These are phyloP conservation scores for Psilocybe subaeruginosa DNA, from an alignment of 768 basidiomycete species.

Conservation along the genomic window DNA sequence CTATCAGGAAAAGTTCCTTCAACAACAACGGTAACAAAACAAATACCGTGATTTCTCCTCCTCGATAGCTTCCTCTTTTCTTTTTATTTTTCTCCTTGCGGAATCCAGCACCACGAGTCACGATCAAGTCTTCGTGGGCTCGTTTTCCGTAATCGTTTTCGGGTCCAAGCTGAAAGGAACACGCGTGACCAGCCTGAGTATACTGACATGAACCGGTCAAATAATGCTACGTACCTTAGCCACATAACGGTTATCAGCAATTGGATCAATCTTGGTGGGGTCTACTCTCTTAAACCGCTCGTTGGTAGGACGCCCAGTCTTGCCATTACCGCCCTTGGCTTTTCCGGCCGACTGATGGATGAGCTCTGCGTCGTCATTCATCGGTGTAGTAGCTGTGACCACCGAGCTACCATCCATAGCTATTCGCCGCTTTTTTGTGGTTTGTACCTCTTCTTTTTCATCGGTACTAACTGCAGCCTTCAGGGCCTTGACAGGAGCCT, in stretches of 20 bases:
- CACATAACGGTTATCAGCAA: constrained; percentile 78
- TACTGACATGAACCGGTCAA: constrained; percentile 2
- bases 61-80: constrained; percentile 92
- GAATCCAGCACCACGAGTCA: constrained; percentile 94
- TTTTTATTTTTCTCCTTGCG: constrained; percentile 99
- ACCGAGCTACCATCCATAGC: constrained; percentile 53
- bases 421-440: constrained; percentile 65
- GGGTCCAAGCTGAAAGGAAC: constrained; percentile 52
- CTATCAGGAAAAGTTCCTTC: neutral
- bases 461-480: constrained; percentile 11
- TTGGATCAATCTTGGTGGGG: constrained; percentile 40
- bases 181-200: neutral
- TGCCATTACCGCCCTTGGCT: constrained; percentile 29
- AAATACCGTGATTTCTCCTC: constrained; percentile 91
- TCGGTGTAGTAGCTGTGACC: constrained; percentile 33
- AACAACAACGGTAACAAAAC: neutral
- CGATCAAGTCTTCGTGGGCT: constrained; percentile 86
- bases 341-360: constrained; percentile 16
- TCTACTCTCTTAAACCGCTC: constrained; percentile 82
- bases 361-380: constrained; percentile 12
- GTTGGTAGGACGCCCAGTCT: constrained; percentile 44
- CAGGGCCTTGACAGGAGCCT: neutral
- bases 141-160: constrained; percentile 85
- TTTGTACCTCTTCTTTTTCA: constrained; percentile 31
- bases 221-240: constrained; percentile 58